These are phyloP conservation scores for Crotalaria pallida DNA, from an alignment of 306 rosid genomes.

Conservation along the genomic window DNA sequence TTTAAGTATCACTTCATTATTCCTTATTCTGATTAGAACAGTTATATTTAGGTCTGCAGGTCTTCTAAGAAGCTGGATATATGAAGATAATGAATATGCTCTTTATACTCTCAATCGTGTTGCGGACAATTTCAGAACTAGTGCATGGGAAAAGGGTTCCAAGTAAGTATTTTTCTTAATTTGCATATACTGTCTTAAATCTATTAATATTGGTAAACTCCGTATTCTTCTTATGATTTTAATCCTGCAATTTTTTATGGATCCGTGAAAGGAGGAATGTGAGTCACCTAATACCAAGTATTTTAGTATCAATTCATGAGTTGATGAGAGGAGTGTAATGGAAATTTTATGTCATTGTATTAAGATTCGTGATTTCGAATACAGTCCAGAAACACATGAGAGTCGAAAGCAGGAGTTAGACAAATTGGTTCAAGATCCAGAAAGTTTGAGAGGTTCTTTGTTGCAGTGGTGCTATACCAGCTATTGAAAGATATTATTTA, in stretches of 20 bases:
- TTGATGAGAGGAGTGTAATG: constrained; percentile 14
- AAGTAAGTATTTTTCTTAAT: constrained; percentile 44
- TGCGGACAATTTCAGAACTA: constrained; percentile 82
- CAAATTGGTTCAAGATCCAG: constrained; percentile 74
- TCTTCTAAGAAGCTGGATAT: constrained; percentile 77
- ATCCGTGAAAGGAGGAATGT: constrained; percentile 3
- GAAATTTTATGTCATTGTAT: constrained; percentile 26
- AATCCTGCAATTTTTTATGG: not conserved
- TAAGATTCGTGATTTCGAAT: constrained; percentile 85
- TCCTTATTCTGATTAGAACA: constrained; percentile 29
- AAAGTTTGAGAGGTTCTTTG: constrained; percentile 70
- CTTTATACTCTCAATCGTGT: constrained; percentile 75
- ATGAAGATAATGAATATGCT: constrained; percentile 90
- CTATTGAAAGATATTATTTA: constrained; percentile 78
- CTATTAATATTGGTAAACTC: not conserved
- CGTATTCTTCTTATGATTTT: not conserved
- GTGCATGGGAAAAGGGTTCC: constrained; percentile 81
- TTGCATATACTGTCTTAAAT: constrained; percentile 9
- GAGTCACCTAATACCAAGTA: not conserved
- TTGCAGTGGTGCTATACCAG: constrained; percentile 89
- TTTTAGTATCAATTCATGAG: not conserved
- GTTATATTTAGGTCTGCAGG: constrained; percentile 80
- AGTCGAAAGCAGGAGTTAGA: constrained; percentile 68
- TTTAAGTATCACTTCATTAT: not conserved
- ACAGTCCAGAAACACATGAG: constrained; percentile 78